Conservation (phyloP, 352 stramenopile species). For the Phytopythium litorale region DNA sequence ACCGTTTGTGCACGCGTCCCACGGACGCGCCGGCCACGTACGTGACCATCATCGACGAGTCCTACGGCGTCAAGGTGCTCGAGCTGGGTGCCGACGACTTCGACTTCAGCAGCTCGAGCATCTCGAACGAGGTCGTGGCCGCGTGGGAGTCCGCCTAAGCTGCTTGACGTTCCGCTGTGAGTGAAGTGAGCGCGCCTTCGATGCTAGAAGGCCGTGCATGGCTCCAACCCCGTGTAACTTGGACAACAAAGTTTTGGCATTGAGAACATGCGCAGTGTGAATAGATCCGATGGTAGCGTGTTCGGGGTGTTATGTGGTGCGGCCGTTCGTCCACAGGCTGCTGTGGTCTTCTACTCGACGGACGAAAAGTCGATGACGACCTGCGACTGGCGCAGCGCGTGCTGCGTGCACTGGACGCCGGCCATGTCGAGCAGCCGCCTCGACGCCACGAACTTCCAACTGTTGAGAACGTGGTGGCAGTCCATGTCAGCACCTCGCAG, state of each 20-base stretch:
- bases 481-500: background rate
- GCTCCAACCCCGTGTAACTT: background rate
- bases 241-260: slow-evolving; percentile 1
- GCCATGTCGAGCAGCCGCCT: slow-evolving; percentile 88
- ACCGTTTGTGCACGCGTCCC: slow-evolving; percentile 55
- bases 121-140: slow-evolving; percentile 48
- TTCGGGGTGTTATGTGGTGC: background rate
- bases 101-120: slow-evolving; percentile 44
- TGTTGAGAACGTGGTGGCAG: slow-evolving; percentile 8
- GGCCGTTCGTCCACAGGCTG: background rate
- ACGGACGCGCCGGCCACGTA: slow-evolving; percentile 44
- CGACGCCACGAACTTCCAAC: slow-evolving; percentile 87
- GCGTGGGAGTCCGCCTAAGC: slow-evolving; percentile 50
- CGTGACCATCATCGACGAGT: slow-evolving; percentile 71
- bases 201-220: background rate
- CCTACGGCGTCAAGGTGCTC: slow-evolving; percentile 63
- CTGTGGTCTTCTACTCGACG: slow-evolving; percentile 20
- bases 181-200: background rate
- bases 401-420: slow-evolving; percentile 54
- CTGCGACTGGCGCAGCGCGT: slow-evolving; percentile 47
- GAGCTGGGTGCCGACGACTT: slow-evolving; percentile 57
- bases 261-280: background rate
- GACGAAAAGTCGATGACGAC: slow-evolving; percentile 70
- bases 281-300: background rate
- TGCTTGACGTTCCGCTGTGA: background rate